These are phyloP conservation scores for Cryphonectria parasitica DNA, from an alignment of 2,329 filamentous ascomycete species.

Conservation along the genomic window DNA sequence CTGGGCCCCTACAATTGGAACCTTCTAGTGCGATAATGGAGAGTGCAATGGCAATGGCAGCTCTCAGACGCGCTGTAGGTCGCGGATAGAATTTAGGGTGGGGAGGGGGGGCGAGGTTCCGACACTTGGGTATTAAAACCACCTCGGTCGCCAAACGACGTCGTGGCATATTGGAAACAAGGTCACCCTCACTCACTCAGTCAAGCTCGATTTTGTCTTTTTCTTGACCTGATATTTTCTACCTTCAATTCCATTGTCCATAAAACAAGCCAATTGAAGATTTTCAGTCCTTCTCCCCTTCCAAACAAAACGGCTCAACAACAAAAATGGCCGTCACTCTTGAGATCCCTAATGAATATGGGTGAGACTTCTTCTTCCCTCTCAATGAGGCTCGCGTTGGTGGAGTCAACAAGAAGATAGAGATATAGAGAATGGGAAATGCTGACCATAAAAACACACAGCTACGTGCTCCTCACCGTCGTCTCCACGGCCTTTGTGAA, in stretches of 20 bases:
- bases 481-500: slow-evolving; percentile 63
- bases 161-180: background rate
- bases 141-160: background rate
- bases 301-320: background rate
- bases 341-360: slow-evolving; percentile 53
- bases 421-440: background rate
- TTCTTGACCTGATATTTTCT: background rate
- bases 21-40: background rate
- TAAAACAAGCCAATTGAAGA: background rate
- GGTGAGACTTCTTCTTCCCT: slow-evolving; percentile 42
- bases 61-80: background rate
- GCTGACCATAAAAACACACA: slow-evolving; percentile 35
- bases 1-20: background rate
- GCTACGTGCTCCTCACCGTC: slow-evolving; percentile 65
- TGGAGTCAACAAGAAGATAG: background rate
- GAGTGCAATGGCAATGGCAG: background rate
- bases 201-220: background rate
- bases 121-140: background rate
- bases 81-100: background rate
- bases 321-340: slow-evolving; percentile 46
- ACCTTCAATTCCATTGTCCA: background rate
- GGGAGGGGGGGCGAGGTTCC: too few relatives aligned
- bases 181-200: background rate
- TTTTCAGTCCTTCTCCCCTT: background rate
- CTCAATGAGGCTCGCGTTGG: background rate